Conservation (phyloP, 192 early-diverging fungal species). For the Globomyces pollinis-pini region DNA sequence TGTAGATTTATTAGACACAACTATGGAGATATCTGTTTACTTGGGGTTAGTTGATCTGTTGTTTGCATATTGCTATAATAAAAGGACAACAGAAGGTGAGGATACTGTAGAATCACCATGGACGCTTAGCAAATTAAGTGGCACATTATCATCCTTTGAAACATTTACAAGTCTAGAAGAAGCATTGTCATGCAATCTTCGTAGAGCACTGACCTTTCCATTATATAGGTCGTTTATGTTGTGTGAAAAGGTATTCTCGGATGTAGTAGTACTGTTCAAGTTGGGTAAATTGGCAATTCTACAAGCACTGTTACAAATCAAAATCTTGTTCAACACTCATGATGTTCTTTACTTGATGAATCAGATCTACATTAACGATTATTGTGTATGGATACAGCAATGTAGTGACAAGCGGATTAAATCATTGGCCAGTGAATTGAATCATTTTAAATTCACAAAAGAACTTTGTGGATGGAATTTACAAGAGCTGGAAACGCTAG, state of each 20-base stretch:
- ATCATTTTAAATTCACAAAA: conserved; percentile 62
- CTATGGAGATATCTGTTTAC: conserved; percentile 43
- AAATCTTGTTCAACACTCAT: conserved; percentile 73
- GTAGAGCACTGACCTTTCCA: conserved; percentile 82
- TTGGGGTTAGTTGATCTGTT: conserved; percentile 84
- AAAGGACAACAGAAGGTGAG: conserved; percentile 76
- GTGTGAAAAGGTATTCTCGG: conserved; percentile 62
- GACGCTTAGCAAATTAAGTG: conserved; percentile 77
- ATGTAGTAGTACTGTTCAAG: conserved; percentile 74
- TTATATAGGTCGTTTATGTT: conserved; percentile 76
- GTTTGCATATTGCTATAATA: conserved; percentile 86
- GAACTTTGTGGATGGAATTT: conserved; percentile 68
- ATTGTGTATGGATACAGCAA: conserved; percentile 90
- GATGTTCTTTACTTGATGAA: conserved; percentile 84
- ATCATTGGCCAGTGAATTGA: conserved; percentile 73
- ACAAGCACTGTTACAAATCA: conserved; percentile 69
- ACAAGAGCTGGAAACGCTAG: conserved; percentile 62
- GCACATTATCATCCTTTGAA: conserved; percentile 73
- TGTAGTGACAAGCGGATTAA: conserved; percentile 65
- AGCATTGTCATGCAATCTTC: conserved; percentile 26
- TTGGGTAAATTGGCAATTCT: conserved; percentile 76
- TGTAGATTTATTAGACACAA: conserved; percentile 1
- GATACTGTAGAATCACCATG: conserved; percentile 82
- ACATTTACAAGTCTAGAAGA: conserved; percentile 3
- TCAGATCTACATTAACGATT: conserved; percentile 87